Evolutionary conservation across 257 asterid species (phyloP).

Genomic region (Coffea canephora): DNA sequence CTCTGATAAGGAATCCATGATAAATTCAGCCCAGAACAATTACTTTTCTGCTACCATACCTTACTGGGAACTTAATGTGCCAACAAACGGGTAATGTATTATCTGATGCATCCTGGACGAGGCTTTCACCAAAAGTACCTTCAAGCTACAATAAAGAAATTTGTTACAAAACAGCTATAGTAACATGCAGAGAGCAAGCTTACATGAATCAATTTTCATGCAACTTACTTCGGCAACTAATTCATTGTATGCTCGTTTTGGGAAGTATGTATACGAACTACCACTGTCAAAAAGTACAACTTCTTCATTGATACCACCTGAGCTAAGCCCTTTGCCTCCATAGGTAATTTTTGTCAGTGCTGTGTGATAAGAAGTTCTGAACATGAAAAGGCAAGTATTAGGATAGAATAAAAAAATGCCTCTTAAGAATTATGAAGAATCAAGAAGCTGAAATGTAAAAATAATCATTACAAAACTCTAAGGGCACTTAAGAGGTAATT

Average conservation of each 20-base stretch:
- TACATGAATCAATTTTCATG: slow-evolving; percentile 4
- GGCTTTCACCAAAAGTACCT: slow-evolving; percentile 45
- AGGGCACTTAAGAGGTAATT: background rate
- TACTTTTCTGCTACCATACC: slow-evolving; percentile 30
- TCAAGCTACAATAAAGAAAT: slow-evolving; percentile 42
- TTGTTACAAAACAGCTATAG: slow-evolving; percentile 8
- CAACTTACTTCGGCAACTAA: slow-evolving; percentile 51
- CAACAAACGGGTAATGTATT: slow-evolving; percentile 67
- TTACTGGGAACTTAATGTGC: slow-evolving; percentile 49
- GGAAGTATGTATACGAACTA: slow-evolving; percentile 67
- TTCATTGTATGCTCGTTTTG: slow-evolving; percentile 54
- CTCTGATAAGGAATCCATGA: background rate
- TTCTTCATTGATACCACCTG: slow-evolving; percentile 32
- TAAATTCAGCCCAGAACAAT: background rate
- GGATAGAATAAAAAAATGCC: background rate
- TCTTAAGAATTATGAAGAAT: background rate
- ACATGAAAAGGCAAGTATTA: slow-evolving; percentile 15
- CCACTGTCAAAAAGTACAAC: slow-evolving; percentile 66
- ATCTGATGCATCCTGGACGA: slow-evolving; percentile 57
- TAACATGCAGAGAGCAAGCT: slow-evolving; percentile 14
- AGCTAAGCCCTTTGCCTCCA: slow-evolving; percentile 47
- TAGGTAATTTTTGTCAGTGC: slow-evolving; percentile 49
- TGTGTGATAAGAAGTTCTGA: slow-evolving; percentile 60
- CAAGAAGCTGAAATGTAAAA: background rate
- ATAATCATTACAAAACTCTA: background rate